Evolutionary conservation across 2,329 filamentous ascomycete genomes (phyloP).

Genomic region (Trichophaea hybrida): DNA sequence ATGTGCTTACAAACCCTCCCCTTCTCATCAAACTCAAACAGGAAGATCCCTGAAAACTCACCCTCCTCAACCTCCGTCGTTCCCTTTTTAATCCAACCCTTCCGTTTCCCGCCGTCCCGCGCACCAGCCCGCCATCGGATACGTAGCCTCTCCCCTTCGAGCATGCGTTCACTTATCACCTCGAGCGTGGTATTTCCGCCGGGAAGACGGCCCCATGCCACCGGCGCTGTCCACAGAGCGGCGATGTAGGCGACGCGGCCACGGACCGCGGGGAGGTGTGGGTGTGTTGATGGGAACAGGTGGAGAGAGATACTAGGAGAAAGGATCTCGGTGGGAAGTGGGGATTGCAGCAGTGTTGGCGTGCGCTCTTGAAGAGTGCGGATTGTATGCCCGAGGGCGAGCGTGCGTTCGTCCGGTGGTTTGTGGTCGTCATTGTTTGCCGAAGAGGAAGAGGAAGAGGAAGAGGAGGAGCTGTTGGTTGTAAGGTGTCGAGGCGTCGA

Average conservation of each 20-base stretch:
- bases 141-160: slow-evolving; percentile 64
- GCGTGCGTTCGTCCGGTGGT: slow-evolving; percentile 22
- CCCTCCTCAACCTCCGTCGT: slow-evolving; percentile 32
- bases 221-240: slow-evolving; percentile 86
- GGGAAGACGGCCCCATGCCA: slow-evolving; percentile 88
- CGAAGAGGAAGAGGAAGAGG: background rate
- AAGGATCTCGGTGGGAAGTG: slow-evolving; percentile 59
- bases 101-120: background rate
- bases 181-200: slow-evolving; percentile 79
- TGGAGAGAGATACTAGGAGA: slow-evolving; percentile 57
- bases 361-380: slow-evolving; percentile 51
- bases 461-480: slow-evolving; percentile 2
- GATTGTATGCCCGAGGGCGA: slow-evolving; percentile 33
- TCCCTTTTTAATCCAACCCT: slow-evolving; percentile 29
- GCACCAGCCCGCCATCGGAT: slow-evolving; percentile 58
- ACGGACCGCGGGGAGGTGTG: slow-evolving; percentile 79
- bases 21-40: slow-evolving; percentile 86
- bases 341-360: slow-evolving; percentile 52
- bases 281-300: slow-evolving; percentile 63
- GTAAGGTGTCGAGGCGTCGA: background rate
- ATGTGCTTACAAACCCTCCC: slow-evolving; percentile 76
- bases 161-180: slow-evolving; percentile 81
- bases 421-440: slow-evolving; percentile 9
- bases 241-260: slow-evolving; percentile 83
- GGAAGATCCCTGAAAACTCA: slow-evolving; percentile 64